Conservation (phyloP, 2,329 filamentous ascomycete genomes). For the Ceratocystis ficicola region DNA sequence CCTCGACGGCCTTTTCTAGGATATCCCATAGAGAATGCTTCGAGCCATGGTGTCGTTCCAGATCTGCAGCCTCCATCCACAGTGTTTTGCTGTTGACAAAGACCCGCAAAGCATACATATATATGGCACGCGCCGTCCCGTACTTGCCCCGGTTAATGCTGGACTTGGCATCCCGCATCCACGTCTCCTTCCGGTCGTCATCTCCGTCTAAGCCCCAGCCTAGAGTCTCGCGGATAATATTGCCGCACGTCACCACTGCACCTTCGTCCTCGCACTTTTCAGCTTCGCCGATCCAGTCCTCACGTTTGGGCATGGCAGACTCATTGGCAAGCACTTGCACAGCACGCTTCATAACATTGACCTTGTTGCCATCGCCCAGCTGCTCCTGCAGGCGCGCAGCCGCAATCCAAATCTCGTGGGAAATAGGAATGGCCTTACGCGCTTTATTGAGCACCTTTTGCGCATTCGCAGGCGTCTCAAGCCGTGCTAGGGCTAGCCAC, state of each 20-base stretch:
- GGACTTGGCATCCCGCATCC: constrained; percentile 82
- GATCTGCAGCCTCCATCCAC: constrained; percentile 81
- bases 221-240: constrained; percentile 84
- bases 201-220: constrained; percentile 91
- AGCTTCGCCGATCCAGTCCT: constrained; percentile 92
- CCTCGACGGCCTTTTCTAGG: constrained; percentile 85
- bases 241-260: constrained; percentile 70
- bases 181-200: constrained; percentile 88
- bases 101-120: constrained; percentile 76
- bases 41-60: constrained; percentile 80
- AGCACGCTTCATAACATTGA: constrained; percentile 90
- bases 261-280: constrained; percentile 92
- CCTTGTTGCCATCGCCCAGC: constrained; percentile 60
- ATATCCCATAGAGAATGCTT: constrained; percentile 73
- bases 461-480: constrained; percentile 82
- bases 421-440: constrained; percentile 83
- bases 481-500: constrained; percentile 82
- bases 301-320: constrained; percentile 90
- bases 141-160: constrained; percentile 73
- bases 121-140: constrained; percentile 85
- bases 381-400: constrained; percentile 85
- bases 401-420: constrained; percentile 92
- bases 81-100: constrained; percentile 80
- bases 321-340: constrained; percentile 79
- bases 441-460: constrained; percentile 93